Base-by-base conservation (phyloP, 1,139 yeast species). In the Saccharomyces hybrid region DNA sequence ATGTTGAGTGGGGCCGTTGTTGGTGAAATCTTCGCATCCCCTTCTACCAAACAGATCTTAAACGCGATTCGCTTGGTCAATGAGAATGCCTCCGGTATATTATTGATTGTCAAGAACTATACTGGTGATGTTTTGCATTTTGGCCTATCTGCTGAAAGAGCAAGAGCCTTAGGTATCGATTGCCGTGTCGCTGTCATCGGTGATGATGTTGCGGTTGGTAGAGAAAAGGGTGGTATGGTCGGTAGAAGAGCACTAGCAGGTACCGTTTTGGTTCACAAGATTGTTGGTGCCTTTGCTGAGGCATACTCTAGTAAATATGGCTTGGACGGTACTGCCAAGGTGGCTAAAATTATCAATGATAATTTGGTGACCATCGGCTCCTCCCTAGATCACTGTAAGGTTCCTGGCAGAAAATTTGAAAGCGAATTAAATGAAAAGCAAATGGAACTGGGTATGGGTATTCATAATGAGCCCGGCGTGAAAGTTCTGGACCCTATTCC, bases 171-270 rank as follows among this genome's bases (percentile, higher is more conserved):
- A 51, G 96, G 96, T 8, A 78, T 80, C 58, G 75, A 81, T 44
- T 83, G 86, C 30, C 91, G 86, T 59, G 77, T 88, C 57, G 82
- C 88, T 42, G 78, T 85, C 53, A 93, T 90, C 27, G 86, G 88
- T 51, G 98, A 91, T 68, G 98, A 91, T 69, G 97, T 90, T 38
- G 89, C 97, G 4, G 97, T 91, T 44, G 97, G 96, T 30, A 78
- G 85, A 63, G 78, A 83, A 48, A 91, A 89, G 68, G 93, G 93
- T 66, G 90, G 88, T 27, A 80, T 86, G 77, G 97, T 90, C 47
- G 97, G 97, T 13, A 80, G 97, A 73, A 79, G 98, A 71, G 98
- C 96, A 13, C 75, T 90, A 60, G 96, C 97, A 0, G 98, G 97
- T 46, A 89, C 97, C 2, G 83, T 87, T 0, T 70, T 91, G 23